Conservation (phyloP, 371 early-diverging fungal genomes). For the Mycotypha africana region DNA sequence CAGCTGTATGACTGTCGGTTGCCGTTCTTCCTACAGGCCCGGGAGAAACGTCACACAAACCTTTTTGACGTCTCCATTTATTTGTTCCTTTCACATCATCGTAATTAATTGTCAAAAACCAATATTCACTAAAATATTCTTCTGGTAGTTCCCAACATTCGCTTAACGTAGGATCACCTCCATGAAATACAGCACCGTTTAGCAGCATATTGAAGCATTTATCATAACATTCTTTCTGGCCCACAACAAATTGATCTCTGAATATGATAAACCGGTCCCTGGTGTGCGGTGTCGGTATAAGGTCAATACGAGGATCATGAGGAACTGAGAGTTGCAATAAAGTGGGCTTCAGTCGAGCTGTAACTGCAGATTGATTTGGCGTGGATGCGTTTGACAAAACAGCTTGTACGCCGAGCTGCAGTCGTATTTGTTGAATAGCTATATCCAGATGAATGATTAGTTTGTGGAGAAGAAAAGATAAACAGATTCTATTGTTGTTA, state of each 20-base stretch:
- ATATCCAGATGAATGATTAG: no score
- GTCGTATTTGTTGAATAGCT: constrained; percentile 31
- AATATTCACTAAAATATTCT: constrained; percentile 45
- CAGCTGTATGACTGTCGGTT: no score
- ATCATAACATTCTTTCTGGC: no score
- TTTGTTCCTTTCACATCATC: constrained; percentile 26
- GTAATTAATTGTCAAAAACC: constrained; percentile 30
- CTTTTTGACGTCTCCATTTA: constrained; percentile 25
- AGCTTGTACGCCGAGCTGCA: constrained; percentile 10
- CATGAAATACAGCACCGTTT: constrained; percentile 42
- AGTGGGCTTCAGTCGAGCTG: constrained; percentile 24
- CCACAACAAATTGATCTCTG: constrained; percentile 46
- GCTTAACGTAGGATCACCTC: constrained; percentile 48
- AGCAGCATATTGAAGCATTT: constrained; percentile 44
- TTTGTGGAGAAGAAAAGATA: no score
- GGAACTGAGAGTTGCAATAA: constrained; percentile 35
- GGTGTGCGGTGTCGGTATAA: constrained; percentile 54
- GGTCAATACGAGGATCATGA: constrained; percentile 56
- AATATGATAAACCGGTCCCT: constrained; percentile 59
- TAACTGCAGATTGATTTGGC: constrained; percentile 16
- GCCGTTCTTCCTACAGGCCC: not conserved
- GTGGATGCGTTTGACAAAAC: constrained; percentile 22
- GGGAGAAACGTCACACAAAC: constrained; percentile 17
- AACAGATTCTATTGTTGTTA: no score
- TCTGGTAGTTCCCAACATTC: constrained; percentile 50